These are phyloP conservation scores for Colletotrichum sp. DNA, from an alignment of 2,329 filamentous ascomycete species.

Conservation along the genomic window DNA sequence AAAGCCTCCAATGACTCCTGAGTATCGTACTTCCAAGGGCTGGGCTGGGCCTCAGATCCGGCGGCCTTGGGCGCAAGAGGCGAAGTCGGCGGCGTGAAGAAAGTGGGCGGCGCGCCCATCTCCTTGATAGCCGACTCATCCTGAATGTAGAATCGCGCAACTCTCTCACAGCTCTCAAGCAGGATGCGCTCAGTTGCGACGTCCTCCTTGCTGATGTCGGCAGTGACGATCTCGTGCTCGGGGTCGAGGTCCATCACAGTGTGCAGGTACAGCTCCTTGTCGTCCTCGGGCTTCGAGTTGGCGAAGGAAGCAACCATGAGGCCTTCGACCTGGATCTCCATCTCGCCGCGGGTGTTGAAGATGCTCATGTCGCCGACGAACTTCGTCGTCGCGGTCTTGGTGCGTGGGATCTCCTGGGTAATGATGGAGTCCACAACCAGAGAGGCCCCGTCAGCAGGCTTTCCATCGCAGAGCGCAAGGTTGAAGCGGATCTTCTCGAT, in stretches of 20 bases:
- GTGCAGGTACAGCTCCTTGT: conserved; percentile 39
- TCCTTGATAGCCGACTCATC: conserved; percentile 9
- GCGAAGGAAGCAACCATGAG: conserved; percentile 36
- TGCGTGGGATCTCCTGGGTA: conserved; percentile 28
- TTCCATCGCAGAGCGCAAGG: conserved; percentile 8
- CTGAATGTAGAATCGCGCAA: conserved; percentile 35
- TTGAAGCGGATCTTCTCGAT: conserved; percentile 26
- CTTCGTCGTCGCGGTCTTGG: conserved; percentile 25
- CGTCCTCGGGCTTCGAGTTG: conserved; percentile 30
- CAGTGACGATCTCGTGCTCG: conserved; percentile 38
- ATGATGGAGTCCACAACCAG: conserved; percentile 35
- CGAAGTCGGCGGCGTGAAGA: conserved; percentile 11
- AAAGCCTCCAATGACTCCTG: conserved; percentile 31
- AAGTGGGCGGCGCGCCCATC: neutral
- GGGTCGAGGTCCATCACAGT: conserved; percentile 44
- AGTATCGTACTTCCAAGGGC: conserved; percentile 27
- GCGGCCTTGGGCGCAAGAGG: neutral
- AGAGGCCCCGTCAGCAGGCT: conserved; percentile 6
- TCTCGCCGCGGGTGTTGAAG: conserved; percentile 32
- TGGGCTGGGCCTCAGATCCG: neutral
- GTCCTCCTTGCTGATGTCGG: neutral
- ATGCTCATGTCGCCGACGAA: conserved; percentile 42
- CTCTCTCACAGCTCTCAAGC: conserved; percentile 38
- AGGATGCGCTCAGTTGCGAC: conserved; percentile 26
- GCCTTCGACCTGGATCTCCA: conserved; percentile 37